Evolutionary conservation across 2,329 filamentous ascomycete genomes (phyloP).

Genomic region (Emydomyces testavorans): DNA sequence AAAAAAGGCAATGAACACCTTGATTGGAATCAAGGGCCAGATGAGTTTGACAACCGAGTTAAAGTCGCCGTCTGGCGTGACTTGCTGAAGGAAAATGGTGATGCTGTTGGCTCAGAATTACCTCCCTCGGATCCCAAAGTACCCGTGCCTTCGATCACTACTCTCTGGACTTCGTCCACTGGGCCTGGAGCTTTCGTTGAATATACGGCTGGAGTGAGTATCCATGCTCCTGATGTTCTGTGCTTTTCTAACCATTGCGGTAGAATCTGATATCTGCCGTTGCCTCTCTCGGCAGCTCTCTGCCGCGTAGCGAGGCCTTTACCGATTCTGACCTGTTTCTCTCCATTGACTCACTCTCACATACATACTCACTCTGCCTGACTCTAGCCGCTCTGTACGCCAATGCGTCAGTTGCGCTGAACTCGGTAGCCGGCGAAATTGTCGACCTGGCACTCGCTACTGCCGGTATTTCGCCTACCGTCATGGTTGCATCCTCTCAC

Average conservation of each 20-base stretch:
- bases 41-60: conserved; percentile 60
- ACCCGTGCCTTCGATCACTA: conserved; percentile 36
- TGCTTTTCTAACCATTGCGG: conserved; percentile 11
- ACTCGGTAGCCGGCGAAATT: conserved; percentile 66
- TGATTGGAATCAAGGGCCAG: conserved; percentile 85
- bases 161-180: conserved; percentile 31
- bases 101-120: conserved; percentile 49
- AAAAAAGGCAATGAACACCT: conserved; percentile 83
- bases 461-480: conserved; percentile 63
- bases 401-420: conserved; percentile 76
- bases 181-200: conserved; percentile 59
- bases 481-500: conserved; percentile 66
- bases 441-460: conserved; percentile 63
- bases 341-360: conserved; percentile 67
- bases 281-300: conserved; percentile 60
- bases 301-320: conserved; percentile 66
- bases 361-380: conserved; percentile 66
- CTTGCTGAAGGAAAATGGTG: conserved; percentile 59
- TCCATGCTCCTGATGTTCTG: neutral
- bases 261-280: conserved; percentile 80
- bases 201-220: conserved; percentile 56
- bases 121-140: conserved; percentile 49
- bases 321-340: conserved; percentile 68
- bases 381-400: conserved; percentile 73
- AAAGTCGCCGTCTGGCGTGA: conserved; percentile 91